Evolutionary conservation across 2,329 filamentous ascomycete genomes (phyloP).

Genomic region (Mollisia scopiformis): DNA sequence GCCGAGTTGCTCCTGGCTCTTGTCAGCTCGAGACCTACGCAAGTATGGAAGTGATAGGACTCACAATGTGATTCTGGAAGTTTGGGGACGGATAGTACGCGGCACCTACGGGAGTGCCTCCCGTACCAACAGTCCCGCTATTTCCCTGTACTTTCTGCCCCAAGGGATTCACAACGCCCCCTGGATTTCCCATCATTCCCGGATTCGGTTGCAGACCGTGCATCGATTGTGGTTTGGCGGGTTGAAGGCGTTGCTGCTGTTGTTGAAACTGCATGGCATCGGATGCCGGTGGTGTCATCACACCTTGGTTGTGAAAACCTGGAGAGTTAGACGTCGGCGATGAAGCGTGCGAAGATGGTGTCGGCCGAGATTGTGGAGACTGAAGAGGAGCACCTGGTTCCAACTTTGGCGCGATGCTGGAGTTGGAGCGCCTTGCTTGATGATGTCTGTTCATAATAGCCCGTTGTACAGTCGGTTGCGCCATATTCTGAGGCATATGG

Average conservation of each 20-base stretch:
- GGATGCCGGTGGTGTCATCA: constrained; percentile 62
- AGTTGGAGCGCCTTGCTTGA: constrained; percentile 70
- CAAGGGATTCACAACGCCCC: constrained; percentile 27
- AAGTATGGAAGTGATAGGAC: background rate
- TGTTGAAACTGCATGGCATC: constrained; percentile 55
- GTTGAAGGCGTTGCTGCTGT: constrained; percentile 41
- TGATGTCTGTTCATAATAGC: constrained; percentile 79
- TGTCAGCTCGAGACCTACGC: constrained; percentile 46
- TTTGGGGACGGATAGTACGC: constrained; percentile 76
- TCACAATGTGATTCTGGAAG: constrained; percentile 85
- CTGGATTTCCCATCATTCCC: constrained; percentile 29
- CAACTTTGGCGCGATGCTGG: constrained; percentile 75
- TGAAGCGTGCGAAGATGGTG: constrained; percentile 77
- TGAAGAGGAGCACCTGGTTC: constrained; percentile 52
- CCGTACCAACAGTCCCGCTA: constrained; percentile 39
- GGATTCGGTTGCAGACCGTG: constrained; percentile 32
- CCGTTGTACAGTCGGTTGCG: constrained; percentile 78
- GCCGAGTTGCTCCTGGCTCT: constrained; percentile 73
- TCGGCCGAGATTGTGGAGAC: constrained; percentile 78
- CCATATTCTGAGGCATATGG: constrained; percentile 67
- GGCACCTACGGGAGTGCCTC: constrained; percentile 44
- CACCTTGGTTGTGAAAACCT: constrained; percentile 61
- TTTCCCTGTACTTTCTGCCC: constrained; percentile 36
- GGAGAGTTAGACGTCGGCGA: constrained; percentile 68
- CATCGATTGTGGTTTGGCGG: constrained; percentile 28